phyloP scores from a whole-genome alignment of 2,329 filamentous ascomycete species.

The Clarireedia homoeocarpa region DNA sequence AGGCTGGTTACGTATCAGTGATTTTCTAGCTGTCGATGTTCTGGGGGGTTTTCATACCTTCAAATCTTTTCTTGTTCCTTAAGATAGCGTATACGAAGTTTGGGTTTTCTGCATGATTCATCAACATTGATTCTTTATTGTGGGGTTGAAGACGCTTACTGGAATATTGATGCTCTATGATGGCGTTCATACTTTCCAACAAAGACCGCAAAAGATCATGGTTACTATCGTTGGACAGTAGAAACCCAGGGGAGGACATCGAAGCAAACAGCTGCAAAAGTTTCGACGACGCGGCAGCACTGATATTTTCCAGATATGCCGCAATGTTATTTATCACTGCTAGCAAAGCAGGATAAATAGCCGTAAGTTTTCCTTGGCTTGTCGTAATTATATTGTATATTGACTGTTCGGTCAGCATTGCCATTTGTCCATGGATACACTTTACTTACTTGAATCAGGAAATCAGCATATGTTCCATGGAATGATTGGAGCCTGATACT shows the following conservation, averaged over 20 bases:
- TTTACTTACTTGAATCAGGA: constrained; percentile 66
- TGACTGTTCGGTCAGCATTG: constrained; percentile 48
- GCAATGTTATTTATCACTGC: constrained; percentile 92
- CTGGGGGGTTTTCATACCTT: constrained; percentile 33
- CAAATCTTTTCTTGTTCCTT: constrained; percentile 73
- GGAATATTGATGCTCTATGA: constrained; percentile 80
- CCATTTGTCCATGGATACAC: neutral
- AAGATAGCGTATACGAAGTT: constrained; percentile 74
- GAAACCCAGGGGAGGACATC: constrained; percentile 88
- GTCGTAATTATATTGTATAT: constrained; percentile 87
- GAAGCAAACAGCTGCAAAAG: constrained; percentile 81
- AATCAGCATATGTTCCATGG: constrained; percentile 85
- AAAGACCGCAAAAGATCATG: constrained; percentile 73
- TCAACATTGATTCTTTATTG: neutral
- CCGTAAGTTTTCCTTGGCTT: constrained; percentile 82
- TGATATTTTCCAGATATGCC: constrained; percentile 72
- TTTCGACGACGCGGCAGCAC: constrained; percentile 67
- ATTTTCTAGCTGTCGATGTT: neutral
- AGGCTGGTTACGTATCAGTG: constrained; percentile 34
- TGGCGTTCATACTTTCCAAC: constrained; percentile 80
- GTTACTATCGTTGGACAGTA: constrained; percentile 88
- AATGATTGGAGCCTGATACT: constrained; percentile 80
- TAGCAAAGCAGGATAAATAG: constrained; percentile 84
- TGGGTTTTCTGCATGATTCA: constrained; percentile 51
- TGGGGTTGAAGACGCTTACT: constrained; percentile 41